A percentile compares a stretch with the other conserved stretches of the same genome.
phyloP scores from a whole-genome alignment of 148 eudicot species.

The Spergularia marina region DNA sequence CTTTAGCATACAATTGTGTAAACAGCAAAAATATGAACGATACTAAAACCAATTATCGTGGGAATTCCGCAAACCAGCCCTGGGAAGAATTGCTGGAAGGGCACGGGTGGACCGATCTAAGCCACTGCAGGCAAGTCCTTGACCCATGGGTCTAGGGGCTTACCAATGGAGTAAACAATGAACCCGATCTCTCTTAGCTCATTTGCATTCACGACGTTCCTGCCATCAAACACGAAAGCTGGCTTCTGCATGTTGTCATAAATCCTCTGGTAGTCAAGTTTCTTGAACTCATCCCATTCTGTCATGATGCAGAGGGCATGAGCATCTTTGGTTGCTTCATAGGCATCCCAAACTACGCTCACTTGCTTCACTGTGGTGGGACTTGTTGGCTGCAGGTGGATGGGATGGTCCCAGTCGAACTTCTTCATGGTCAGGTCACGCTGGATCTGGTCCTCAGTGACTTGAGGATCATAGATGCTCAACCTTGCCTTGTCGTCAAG shows the following conservation, averaged over 20 bases:
- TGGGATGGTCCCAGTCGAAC: conserved; percentile 77
- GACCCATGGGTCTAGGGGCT: conserved; percentile 80
- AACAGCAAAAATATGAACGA: background rate
- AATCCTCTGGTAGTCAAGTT: conserved; percentile 58
- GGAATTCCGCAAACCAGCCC: conserved; percentile 2
- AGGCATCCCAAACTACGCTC: conserved; percentile 66
- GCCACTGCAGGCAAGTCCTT: conserved; percentile 71
- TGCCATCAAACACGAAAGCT: conserved; percentile 74
- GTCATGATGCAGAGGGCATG: conserved; percentile 68
- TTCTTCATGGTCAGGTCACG: conserved; percentile 62
- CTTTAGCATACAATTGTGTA: background rate
- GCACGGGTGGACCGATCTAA: conserved; percentile 3
- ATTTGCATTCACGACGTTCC: conserved; percentile 51
- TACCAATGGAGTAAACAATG: conserved; percentile 76
- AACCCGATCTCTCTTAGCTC: conserved; percentile 65
- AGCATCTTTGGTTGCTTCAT: conserved; percentile 67
- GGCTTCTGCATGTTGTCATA: conserved; percentile 82
- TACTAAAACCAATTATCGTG: background rate
- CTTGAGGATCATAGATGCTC: conserved; percentile 74
- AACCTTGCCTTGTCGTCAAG: conserved; percentile 59
- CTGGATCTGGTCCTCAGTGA: conserved; percentile 65
- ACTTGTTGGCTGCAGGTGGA: conserved; percentile 60
- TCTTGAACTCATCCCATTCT: conserved; percentile 81
- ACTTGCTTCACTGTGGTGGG: conserved; percentile 71
- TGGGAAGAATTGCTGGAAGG: background rate